Base-by-base conservation (phyloP, 257 asterid genomes). In the Solanum chilense region DNA sequence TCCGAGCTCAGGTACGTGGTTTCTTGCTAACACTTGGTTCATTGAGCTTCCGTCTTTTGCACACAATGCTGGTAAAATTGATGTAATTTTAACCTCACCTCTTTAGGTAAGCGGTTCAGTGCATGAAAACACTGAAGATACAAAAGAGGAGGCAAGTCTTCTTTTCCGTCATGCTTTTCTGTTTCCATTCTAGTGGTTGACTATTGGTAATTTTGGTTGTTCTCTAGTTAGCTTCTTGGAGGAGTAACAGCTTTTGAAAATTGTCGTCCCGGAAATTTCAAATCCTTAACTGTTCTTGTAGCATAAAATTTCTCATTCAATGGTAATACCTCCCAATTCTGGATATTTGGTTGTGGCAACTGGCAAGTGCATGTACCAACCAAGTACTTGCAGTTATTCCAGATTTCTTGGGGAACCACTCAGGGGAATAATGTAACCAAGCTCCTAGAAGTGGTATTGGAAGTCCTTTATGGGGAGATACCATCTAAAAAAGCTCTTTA, bases 1-100 rank as follows among this genome's bases (percentile, higher is more conserved):
- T 94, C 86, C 89, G 13, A 52, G 92, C 92, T 91, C 98, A 92
- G 97, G 99, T 96, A 88, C 66, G 85, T 89, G 88, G 58, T 83
- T 42, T 82, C 85, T 84, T 75, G 89, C 84, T 73, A 88, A 85
- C 76, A 82, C 23, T 84, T 83, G 74, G 23, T 47, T 86, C 84
- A 64, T 74, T 73, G 88, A 62, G 49, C 45, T 85, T 86, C 87
- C 11, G 33, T 85, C 29, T 85, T 80, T 35, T 18, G 70, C 80
- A 33, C 71, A 21, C 66, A 58, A 33, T 80, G 35, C 56, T 73
- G 42, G 74, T 89, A 20, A 39, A 45, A 80, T 25, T 76, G 83
- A 76, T 47, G 7, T 41, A 69, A 81, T 81, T 81, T 81, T 60
- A 66, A 83, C 21, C 33, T 23, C 8, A 14, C 58, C 27, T 39